These are phyloP conservation scores for Calocera viscosa DNA, from an alignment of 768 basidiomycete genomes.

Conservation along the genomic window DNA sequence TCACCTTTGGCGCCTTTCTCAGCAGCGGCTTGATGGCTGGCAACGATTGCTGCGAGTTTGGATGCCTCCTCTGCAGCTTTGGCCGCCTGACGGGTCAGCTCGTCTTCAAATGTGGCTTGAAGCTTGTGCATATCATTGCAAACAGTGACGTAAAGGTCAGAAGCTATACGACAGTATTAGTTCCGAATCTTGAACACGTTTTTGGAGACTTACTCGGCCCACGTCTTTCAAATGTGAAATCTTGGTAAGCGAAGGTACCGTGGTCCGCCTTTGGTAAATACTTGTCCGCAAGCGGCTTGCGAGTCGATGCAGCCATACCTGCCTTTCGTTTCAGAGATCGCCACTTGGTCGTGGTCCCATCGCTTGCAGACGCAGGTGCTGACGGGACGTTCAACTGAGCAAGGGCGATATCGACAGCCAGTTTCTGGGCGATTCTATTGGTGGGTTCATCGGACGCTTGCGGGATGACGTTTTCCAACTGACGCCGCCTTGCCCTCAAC, in stretches of 20 bases:
- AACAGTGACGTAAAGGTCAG: conserved; percentile 55
- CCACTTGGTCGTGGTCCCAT: background rate
- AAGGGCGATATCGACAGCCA: background rate
- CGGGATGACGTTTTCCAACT: conserved; percentile 33
- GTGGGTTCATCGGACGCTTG: background rate
- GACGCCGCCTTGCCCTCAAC: conserved; percentile 53
- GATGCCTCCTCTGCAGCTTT: conserved; percentile 36
- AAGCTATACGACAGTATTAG: conserved; percentile 37
- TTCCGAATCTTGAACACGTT: conserved; percentile 18
- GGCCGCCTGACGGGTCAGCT: conserved; percentile 56
- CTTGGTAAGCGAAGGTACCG: conserved; percentile 20
- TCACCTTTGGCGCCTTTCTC: background rate
- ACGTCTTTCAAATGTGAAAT: conserved; percentile 50
- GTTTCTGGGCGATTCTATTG: no score
- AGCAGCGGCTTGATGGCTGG: background rate
- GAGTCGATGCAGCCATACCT: background rate
- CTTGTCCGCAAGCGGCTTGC: background rate
- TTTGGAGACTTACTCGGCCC: conserved; percentile 43
- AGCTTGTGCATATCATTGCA: conserved; percentile 55
- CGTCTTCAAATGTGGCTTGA: conserved; percentile 57
- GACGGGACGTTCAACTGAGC: background rate
- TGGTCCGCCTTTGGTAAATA: background rate
- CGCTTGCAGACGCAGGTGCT: background rate
- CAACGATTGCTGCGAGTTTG: conserved; percentile 5
- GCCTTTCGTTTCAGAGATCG: background rate